Conservation (phyloP, 345 rosid species). For the Balakata baccata region DNA sequence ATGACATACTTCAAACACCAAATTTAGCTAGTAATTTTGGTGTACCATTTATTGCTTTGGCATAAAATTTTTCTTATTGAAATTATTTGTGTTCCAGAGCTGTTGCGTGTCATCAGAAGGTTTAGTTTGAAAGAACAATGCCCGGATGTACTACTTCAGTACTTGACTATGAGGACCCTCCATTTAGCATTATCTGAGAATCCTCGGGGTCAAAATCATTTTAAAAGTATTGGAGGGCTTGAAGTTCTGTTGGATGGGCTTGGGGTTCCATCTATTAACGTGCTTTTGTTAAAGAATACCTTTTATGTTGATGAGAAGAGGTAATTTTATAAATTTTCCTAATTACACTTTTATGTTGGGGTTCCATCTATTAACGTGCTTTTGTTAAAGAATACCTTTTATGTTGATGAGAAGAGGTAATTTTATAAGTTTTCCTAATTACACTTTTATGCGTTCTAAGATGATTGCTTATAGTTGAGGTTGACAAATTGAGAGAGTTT, state of each 20-base stretch:
- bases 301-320: slow-evolving; percentile 35
- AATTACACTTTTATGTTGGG: slow-evolving; percentile 27
- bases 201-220: slow-evolving; percentile 74
- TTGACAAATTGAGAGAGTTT: background rate
- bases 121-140: slow-evolving; percentile 58
- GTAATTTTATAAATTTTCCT: slow-evolving; percentile 34
- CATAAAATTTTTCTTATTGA: slow-evolving; percentile 10
- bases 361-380: slow-evolving; percentile 45
- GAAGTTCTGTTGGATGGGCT: slow-evolving; percentile 73
- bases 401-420: slow-evolving; percentile 42
- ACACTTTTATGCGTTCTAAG: background rate
- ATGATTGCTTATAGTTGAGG: background rate
- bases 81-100: slow-evolving; percentile 44
- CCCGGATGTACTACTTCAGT: slow-evolving; percentile 53
- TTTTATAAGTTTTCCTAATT: background rate
- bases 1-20: slow-evolving; percentile 1
- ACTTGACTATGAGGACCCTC: slow-evolving; percentile 54
- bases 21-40: background rate
- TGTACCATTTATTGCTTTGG: slow-evolving; percentile 8
- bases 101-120: slow-evolving; percentile 68
- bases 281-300: slow-evolving; percentile 32
- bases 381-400: slow-evolving; percentile 31
- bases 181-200: slow-evolving; percentile 49
- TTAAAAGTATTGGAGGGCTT: slow-evolving; percentile 77
- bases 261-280: slow-evolving; percentile 52